A percentile compares a stretch with the other conserved stretches of the same genome.
These are phyloP conservation scores for Aureobasidium sp. DNA, from an alignment of 2,329 filamentous ascomycete genomes.

Conservation along the genomic window DNA sequence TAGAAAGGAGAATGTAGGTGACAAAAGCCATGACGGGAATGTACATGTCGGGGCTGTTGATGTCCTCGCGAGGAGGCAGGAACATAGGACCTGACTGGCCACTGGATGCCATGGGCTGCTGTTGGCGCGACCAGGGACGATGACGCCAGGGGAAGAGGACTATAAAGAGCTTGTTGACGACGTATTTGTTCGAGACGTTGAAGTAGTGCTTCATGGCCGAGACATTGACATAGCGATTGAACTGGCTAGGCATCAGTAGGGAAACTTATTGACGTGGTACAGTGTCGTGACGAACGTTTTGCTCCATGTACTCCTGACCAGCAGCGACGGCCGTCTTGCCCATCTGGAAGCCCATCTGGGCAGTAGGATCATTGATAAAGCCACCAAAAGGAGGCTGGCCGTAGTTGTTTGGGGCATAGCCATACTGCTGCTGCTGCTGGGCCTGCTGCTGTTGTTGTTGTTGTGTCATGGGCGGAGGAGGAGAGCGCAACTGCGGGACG, in stretches of 20 bases:
- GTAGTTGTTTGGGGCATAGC: slow-evolving; percentile 22
- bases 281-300: slow-evolving; percentile 59
- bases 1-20: slow-evolving; percentile 92
- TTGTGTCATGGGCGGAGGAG: slow-evolving; percentile 67
- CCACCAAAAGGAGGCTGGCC: slow-evolving; percentile 63
- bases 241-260: slow-evolving; percentile 32
- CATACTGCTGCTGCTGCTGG: slow-evolving; percentile 34
- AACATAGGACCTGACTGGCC: slow-evolving; percentile 56
- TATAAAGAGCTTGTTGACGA: slow-evolving; percentile 83
- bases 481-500: slow-evolving; percentile 92
- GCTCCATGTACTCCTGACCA: slow-evolving; percentile 88
- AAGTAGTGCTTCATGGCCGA: slow-evolving; percentile 97
- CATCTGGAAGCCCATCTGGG: slow-evolving; percentile 90
- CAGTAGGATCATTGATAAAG: slow-evolving; percentile 92
- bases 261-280: neutral
- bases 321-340: slow-evolving; percentile 86
- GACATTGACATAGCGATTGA: slow-evolving; percentile 82
- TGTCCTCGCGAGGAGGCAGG: slow-evolving; percentile 83
- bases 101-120: slow-evolving; percentile 50
- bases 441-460: slow-evolving; percentile 61
- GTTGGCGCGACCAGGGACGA: slow-evolving; percentile 92
- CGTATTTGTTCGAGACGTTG: slow-evolving; percentile 96
- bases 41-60: slow-evolving; percentile 99
- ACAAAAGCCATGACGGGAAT: slow-evolving; percentile 97
- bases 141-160: slow-evolving; percentile 98